Conservation (phyloP, 164 flowering plant genomes). For the Magnolia kwangsiensis region DNA sequence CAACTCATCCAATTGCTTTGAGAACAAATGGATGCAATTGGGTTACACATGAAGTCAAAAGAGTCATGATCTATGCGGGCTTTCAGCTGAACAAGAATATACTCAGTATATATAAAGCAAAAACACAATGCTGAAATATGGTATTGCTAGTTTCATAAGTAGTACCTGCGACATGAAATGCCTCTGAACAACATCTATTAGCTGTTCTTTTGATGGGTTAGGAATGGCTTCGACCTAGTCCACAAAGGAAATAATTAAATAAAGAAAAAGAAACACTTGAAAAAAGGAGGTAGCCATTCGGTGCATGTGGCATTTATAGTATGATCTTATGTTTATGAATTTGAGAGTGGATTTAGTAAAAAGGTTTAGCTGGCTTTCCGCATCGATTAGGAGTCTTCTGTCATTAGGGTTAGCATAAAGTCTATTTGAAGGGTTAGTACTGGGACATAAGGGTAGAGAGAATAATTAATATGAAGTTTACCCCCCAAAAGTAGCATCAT, state of each 20-base stretch:
- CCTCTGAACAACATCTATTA: constrained; percentile 81
- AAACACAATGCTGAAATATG: not conserved
- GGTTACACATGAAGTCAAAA: constrained; percentile 6
- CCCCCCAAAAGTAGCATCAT: too few relatives aligned
- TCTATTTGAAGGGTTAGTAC: too few relatives aligned
- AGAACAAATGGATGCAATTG: constrained; percentile 16
- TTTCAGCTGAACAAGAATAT: not conserved
- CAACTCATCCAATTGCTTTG: constrained; percentile 94
- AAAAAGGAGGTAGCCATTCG: too few relatives aligned
- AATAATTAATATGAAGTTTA: too few relatives aligned
- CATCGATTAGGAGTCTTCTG: too few relatives aligned
- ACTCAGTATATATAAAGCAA: not conserved
- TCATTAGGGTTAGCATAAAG: too few relatives aligned
- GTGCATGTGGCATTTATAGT: too few relatives aligned
- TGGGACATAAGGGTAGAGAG: too few relatives aligned
- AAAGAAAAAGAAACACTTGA: too few relatives aligned
- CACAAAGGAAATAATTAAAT: not conserved
- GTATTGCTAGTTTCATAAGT: not conserved
- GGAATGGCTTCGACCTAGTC: constrained; percentile 69
- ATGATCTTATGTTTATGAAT: too few relatives aligned
- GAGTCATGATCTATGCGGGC: not conserved
- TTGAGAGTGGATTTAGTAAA: too few relatives aligned
- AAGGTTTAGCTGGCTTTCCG: too few relatives aligned
- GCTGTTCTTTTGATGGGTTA: constrained; percentile 84
- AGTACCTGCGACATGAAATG: constrained; percentile 94